Base-by-base conservation (phyloP, 257 asterid genomes). In the Knoxia roxburghii region DNA sequence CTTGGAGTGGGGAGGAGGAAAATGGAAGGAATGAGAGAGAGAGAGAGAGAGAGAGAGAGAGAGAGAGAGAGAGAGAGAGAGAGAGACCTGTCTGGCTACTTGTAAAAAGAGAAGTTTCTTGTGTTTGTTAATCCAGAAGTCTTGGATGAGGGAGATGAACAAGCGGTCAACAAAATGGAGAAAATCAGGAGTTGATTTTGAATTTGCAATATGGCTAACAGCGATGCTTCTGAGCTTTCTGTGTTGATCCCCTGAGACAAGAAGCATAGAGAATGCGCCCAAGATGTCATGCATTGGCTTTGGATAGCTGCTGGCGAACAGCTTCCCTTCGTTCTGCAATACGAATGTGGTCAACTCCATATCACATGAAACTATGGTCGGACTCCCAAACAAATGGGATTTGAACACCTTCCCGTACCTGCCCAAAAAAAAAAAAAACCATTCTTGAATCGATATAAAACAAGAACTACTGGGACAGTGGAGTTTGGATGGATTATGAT, bases 341-440 rank as follows among this genome's bases (percentile, higher is more conserved):
- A 90, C 61, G 68, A 85, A 90, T 45, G 17, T 45, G 62, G 43
- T 88, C 33, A 90, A 73, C 45, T 85, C 95, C 4, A 83, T 61
- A 50, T 86, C 96, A 43, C 96, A 90, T 0, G 97, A 90, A 3
- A 90, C 92, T 37, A 90, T 85, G 0, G 97, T 86, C 7, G 88
- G 93, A 14, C 72, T 57, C 0, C 95, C 90, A 37, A 90, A 90
- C 0, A 90, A 80, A 63, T 88, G 85, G 14, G 95, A 83, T 75
- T 76, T 83, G 78, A 86, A 90, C 18, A 90, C 79, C 0, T 52
- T 75, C 18, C 96, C 97, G 41, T 86, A 90, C 72, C 96, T 89
- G 61, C n/a, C 4, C 11, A 41, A 41, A 41, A 41, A 12, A 33
- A 23, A 35, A 32, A 12, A 26, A 45, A 45, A 45, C 50, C 17